Conservation (phyloP, 805 yeast genomes). For the Cyberlindnera mycetangii region DNA sequence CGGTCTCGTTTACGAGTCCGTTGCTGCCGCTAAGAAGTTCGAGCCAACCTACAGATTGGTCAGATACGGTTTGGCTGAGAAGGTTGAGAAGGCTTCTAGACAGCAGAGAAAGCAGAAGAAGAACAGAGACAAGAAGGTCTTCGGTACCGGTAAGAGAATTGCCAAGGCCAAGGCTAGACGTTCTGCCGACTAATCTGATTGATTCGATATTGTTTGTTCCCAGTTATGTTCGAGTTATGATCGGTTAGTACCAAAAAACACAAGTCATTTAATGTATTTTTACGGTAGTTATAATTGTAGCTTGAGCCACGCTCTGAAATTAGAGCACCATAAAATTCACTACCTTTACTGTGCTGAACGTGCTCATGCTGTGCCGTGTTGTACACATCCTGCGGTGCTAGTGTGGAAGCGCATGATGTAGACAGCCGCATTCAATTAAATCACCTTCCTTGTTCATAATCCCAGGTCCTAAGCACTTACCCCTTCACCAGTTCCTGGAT, state of each 20-base stretch:
- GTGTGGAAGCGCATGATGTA: no score
- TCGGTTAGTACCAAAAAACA: slow-evolving; percentile 8
- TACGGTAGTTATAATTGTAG: slow-evolving; percentile 2
- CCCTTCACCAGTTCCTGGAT: background rate
- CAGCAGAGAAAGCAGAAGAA: slow-evolving; percentile 99
- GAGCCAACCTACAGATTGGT: slow-evolving; percentile 99
- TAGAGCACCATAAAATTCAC: no score
- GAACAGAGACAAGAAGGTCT: slow-evolving; percentile 99
- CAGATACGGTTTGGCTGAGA: slow-evolving; percentile 95
- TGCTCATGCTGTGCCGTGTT: no score
- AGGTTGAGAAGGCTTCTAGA: slow-evolving; percentile 97
- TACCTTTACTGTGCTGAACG: no score
- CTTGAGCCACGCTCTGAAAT: no score
- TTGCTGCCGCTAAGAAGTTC: slow-evolving; percentile 95
- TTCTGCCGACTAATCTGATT: slow-evolving; percentile 65
- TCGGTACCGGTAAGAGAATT: slow-evolving; percentile 95
- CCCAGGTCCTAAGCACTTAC: no score
- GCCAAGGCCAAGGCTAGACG: slow-evolving; percentile 91
- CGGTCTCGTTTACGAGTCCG: slow-evolving; percentile 98
- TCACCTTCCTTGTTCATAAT: no score
- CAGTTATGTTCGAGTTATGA: slow-evolving; percentile 8
- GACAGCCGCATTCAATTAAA: no score
- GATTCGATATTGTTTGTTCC: slow-evolving; percentile 3
- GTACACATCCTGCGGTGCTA: no score
- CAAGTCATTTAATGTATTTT: slow-evolving; percentile 13